Evolutionary conservation across 2,329 filamentous ascomycete genomes (phyloP), one percentile per base, ranked within the genome.

Genomic region (Stromatinia cepivora): DNA sequence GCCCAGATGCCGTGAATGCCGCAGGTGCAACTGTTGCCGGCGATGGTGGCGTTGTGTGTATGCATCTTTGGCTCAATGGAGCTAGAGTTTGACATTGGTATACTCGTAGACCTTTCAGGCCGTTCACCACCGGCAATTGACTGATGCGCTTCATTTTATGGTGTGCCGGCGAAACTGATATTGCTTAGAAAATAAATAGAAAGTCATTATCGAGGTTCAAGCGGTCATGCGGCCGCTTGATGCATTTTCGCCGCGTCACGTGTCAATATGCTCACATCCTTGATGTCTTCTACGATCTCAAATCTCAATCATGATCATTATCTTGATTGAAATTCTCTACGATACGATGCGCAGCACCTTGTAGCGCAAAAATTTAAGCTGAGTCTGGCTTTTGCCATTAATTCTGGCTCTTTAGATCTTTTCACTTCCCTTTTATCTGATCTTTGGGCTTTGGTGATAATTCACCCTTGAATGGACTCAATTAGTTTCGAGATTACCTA

Each of bases 1-100:
- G 87, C 1, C 87, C 87, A 46, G 85, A 82, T 71, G 85, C 85
- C 72, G 86, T 82, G 72, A 87, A 80, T 56, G 86, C 82, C 1
- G 56, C 42, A 52, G 65, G 65, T n/a, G 72, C 71, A 22, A 78
- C 73, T 10, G 73, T 77, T 65, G 77, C 77, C 3, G 73, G 73
- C 34, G 70, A 71, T 31, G 74, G 64, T 39, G 71, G 57, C 8
- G 76, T 74, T 48, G 72, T 75, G 46, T 78, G 76, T 42, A 78
- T 70, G 67, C 70, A 72, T 71, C 74, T 69, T 53, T 70, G 68
- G 20, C 69, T 56, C 45, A 72, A 61, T 57, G 70, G 46, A 36
- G 54, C 62, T 39, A 70, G 66, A 34, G 22, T 10, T 52, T 50
- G 46, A 7, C 52, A 64, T 39, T 56, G 66, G 42, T n/a, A 46